Base-by-base conservation (phyloP, 306 rosid genomes). In the Vachellia collinsii region DNA sequence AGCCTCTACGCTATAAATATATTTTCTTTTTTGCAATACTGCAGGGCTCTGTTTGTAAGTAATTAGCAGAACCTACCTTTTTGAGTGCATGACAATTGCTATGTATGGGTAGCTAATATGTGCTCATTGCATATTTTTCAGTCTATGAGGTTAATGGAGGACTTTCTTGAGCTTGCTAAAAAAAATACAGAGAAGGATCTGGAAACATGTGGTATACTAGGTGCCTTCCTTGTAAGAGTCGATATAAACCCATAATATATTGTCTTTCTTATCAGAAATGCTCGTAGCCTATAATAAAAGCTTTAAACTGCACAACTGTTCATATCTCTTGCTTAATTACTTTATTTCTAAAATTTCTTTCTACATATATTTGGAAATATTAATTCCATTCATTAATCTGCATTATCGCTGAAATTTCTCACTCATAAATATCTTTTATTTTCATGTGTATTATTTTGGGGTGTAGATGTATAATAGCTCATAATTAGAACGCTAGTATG, bases 151-250 rank as follows among this genome's bases (percentile, higher is more conserved):
- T 83, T 93, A 74, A 86, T 84, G 92, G 97, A 94, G 77, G 90
- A 94, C 61, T 94, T 94, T 84, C 91, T 92, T 77, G 88, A 86
- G 78, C 89, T 87, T 78, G 91, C 98, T 63, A 88, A 81, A 77
- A 89, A 82, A 38, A 90, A 90, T 63, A 90, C 98, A 9, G 87
- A 87, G 48, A 94, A 92, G 78, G 97, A 92, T 85, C 79, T 92
- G 36, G 98, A 94, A 85, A 94, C 97, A 1, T 94, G 97, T 83
- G 97, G 98, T 71, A 82, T 87, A 84, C 98, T 94, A 51, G 92
- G 95, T 64, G 94, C 95, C 61, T 82, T 83, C 72, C 91, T 87
- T 78, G 94, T 93, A 90, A 90, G 97, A 83, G 81, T 86, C 81
- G 34, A 56, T 70, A 50, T 64, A 22, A 50, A 63, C 41, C 51